Percentiles rank a stretch among this genome's conserved stretches.
These are phyloP conservation scores for Sclerotinia sclerotiorum DNA, from an alignment of 2,329 filamentous ascomycete genomes.

Conservation along the genomic window DNA sequence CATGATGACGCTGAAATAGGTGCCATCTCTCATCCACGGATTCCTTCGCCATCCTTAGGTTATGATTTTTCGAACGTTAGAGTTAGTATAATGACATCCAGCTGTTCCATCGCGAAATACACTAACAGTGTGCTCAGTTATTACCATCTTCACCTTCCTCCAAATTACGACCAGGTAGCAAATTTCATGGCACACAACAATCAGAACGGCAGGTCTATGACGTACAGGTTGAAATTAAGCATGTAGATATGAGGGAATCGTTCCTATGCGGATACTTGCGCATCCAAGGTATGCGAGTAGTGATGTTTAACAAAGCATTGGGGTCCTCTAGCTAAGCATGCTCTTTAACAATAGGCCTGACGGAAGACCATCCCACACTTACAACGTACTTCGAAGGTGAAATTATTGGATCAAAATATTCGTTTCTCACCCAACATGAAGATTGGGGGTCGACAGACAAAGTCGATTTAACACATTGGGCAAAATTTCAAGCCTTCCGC, in stretches of 20 bases:
- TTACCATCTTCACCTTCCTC: slow-evolving; percentile 80
- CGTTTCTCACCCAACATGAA: slow-evolving; percentile 86
- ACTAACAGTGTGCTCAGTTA: slow-evolving; percentile 32
- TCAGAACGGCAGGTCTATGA: slow-evolving; percentile 93
- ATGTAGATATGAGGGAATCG: slow-evolving; percentile 91
- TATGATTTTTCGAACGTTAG: slow-evolving; percentile 56
- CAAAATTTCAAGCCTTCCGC: slow-evolving; percentile 81
- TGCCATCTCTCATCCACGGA: slow-evolving; percentile 37
- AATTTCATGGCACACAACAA: slow-evolving; percentile 86
- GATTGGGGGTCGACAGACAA: slow-evolving; percentile 91
- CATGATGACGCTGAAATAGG: slow-evolving; percentile 41
- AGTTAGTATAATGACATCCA: slow-evolving; percentile 45
- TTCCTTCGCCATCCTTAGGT: slow-evolving; percentile 48
- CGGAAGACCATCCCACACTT: slow-evolving; percentile 92
- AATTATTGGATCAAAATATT: slow-evolving; percentile 92
- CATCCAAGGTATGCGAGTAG: slow-evolving; percentile 72
- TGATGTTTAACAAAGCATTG: neutral
- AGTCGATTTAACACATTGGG: slow-evolving; percentile 91
- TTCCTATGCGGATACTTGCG: slow-evolving; percentile 93
- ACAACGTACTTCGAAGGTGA: slow-evolving; percentile 99
- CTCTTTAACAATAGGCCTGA: slow-evolving; percentile 67
- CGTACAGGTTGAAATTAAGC: slow-evolving; percentile 94
- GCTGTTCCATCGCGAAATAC: neutral
- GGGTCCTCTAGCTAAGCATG: slow-evolving; percentile 23
- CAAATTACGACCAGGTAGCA: slow-evolving; percentile 81